Conservation (phyloP, 352 stramenopile genomes). For the Phytophthora boehmeriae region DNA sequence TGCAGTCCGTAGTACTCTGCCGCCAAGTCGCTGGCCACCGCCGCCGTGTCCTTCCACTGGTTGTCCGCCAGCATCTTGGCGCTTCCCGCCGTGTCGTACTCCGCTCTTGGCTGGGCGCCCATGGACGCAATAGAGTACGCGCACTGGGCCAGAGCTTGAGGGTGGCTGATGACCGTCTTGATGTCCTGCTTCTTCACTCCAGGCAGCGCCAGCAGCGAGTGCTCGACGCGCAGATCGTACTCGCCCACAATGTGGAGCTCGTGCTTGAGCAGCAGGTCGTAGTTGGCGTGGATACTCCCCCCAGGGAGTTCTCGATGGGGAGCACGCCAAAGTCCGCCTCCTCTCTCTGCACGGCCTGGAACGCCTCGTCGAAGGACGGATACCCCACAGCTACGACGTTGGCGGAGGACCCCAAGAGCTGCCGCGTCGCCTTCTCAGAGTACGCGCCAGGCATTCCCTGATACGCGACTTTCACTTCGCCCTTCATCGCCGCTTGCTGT, state of each 20-base stretch:
- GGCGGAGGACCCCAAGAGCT: constrained; percentile 82
- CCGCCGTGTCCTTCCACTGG: constrained; percentile 84
- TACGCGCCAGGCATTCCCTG: constrained; percentile 97
- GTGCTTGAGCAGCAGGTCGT: constrained; percentile 77
- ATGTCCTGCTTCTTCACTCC: constrained; percentile 90
- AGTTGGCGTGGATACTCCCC: constrained; percentile 96
- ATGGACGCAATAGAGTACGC: constrained; percentile 93
- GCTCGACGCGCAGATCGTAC: constrained; percentile 78
- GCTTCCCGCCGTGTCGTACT: constrained; percentile 97
- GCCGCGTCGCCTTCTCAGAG: constrained; percentile 95
- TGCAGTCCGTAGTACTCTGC: constrained; percentile 94
- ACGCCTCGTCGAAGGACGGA: constrained; percentile 49
- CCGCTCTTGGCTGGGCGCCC: constrained; percentile 76
- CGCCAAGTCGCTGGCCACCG: constrained; percentile 96
- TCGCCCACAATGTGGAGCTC: constrained; percentile 66
- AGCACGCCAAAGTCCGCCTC: constrained; percentile 94
- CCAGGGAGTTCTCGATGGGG: constrained; percentile 96
- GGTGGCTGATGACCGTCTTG: constrained; percentile 96
- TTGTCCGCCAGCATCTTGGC: constrained; percentile 97
- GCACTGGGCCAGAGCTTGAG: constrained; percentile 97
- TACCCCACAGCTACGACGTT: constrained; percentile 73
- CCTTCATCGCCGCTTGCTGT: constrained; percentile 18
- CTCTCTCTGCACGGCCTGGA: constrained; percentile 69
- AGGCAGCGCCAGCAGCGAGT: constrained; percentile 92
- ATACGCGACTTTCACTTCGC: constrained; percentile 92